Percentiles rank a stretch among this genome's conserved stretches.
Conservation (phyloP, 768 basidiomycete genomes). For the Psilocybe azurescens region DNA sequence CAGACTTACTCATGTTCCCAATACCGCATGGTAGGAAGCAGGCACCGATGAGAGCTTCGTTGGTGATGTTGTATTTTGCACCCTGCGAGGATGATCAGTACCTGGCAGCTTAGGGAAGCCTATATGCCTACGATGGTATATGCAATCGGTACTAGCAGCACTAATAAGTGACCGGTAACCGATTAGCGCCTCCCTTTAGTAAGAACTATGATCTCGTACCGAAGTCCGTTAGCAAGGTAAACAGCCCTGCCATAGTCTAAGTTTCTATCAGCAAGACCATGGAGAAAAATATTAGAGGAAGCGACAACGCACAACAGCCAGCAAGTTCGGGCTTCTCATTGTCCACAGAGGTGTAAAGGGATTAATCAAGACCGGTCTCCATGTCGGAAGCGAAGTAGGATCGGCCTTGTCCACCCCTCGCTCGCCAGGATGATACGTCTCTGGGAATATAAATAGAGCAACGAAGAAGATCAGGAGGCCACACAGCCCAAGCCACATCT, state of each 20-base stretch:
- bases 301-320: slow-evolving; percentile 50
- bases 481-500: slow-evolving; percentile 46
- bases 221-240: slow-evolving; percentile 44
- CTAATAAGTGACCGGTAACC: slow-evolving; percentile 26
- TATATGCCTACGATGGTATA: slow-evolving; percentile 62
- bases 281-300: neutral
- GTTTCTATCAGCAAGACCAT: neutral
- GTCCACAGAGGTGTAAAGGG: slow-evolving; percentile 57
- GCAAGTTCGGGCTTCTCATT: slow-evolving; percentile 63
- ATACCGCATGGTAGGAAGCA: slow-evolving; percentile 66
- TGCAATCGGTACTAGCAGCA: slow-evolving; percentile 64
- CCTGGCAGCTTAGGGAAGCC: neutral
- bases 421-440: slow-evolving; percentile 67
- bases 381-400: slow-evolving; percentile 24
- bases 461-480: slow-evolving; percentile 45
- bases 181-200: neutral
- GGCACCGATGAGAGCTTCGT: slow-evolving; percentile 61
- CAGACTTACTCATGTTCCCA: slow-evolving; percentile 59
- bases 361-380: slow-evolving; percentile 55
- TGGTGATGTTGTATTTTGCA: slow-evolving; percentile 56
- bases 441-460: slow-evolving; percentile 56
- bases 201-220: slow-evolving; percentile 30
- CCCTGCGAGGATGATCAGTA: slow-evolving; percentile 44
- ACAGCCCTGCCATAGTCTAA: slow-evolving; percentile 36
- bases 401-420: slow-evolving; percentile 56